A percentile compares a stretch with the other conserved stretches of the same genome.
These are phyloP conservation scores for Sporisorium graminicola DNA, from an alignment of 1,284 basidiomycete species.

Conservation along the genomic window DNA sequence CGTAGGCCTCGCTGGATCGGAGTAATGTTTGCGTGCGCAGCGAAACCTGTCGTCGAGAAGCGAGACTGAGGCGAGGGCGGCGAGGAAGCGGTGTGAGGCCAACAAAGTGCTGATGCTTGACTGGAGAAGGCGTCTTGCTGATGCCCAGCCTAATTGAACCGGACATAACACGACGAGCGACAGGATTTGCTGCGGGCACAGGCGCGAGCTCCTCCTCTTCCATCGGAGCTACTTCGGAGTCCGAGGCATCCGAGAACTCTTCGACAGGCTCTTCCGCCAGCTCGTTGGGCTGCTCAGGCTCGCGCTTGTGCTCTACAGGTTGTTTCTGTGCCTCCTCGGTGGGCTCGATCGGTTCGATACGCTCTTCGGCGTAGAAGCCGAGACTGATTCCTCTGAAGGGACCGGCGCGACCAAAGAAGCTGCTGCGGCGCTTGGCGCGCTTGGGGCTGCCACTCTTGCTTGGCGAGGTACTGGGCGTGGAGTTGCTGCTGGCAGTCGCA, in stretches of 20 bases:
- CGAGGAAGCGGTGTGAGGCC: slow-evolving; percentile 46
- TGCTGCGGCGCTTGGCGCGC: slow-evolving; percentile 50
- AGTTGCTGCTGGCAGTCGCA: slow-evolving; percentile 4
- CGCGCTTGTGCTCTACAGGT: not conserved
- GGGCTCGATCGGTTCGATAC: slow-evolving; percentile 12
- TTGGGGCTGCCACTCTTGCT: slow-evolving; percentile 44
- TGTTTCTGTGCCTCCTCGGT: not conserved
- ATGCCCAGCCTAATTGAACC: slow-evolving; percentile 30
- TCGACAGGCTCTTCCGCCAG: slow-evolving; percentile 7
- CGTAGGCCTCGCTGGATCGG: slow-evolving; percentile 44
- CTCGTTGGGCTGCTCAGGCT: slow-evolving; percentile 3
- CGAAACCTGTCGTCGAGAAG: slow-evolving; percentile 43
- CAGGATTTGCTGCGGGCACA: slow-evolving; percentile 2
- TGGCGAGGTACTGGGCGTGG: slow-evolving; percentile 15
- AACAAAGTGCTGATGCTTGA: slow-evolving; percentile 44
- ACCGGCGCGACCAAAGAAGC: slow-evolving; percentile 54
- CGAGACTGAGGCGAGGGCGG: slow-evolving; percentile 44
- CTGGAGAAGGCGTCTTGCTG: slow-evolving; percentile 47
- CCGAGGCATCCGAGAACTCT: slow-evolving; percentile 28
- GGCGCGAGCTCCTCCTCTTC: slow-evolving; percentile 14
- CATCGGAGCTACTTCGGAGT: slow-evolving; percentile 24
- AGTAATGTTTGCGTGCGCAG: slow-evolving; percentile 53
- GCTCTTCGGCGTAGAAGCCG: slow-evolving; percentile 56
- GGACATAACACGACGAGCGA: slow-evolving; percentile 13
- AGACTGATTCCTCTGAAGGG: slow-evolving; percentile 47